Base-by-base conservation (phyloP, 306 rosid species). In the Dicorynia guianensis region DNA sequence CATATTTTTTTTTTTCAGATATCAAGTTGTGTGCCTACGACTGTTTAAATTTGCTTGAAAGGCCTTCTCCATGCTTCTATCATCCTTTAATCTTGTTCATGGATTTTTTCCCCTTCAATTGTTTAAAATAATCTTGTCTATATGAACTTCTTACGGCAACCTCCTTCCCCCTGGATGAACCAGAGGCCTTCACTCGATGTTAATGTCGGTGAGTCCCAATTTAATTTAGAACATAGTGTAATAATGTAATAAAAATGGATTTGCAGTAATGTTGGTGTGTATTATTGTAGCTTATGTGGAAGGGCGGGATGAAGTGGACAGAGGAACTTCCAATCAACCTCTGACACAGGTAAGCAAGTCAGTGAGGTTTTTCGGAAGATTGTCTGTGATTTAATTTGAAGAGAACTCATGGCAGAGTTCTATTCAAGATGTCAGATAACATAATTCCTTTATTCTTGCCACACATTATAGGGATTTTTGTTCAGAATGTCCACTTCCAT, bases 111-210 rank as follows among this genome's bases (percentile, higher is more conserved):
- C 49, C 43, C 8, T 36, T 61, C 19, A 15, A 57, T 43, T 49
- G 43, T 58, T 53, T 58, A 34, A 38, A 65, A 72, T 55, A 78
- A 74, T 69, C 11, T 61, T 67, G 35, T 71, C 53, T 62, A 44
- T 71, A 44, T 81, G 39, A 74, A 76, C 72, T 54, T 81, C 46
- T 44, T 77, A 69, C 96, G 90, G 99, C 98, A 84, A 87, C 91
- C 98, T 75, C 89, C 98, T 66, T 90, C 98, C 76, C 80, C 94
- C 52, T 96, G 99, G 99, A 96, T 89, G 93, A 88, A 76, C 87
- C 96, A 63, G 75, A 88, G 98, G 78, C 84, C 96, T 74, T 75
- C 99, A 67, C 97, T 96, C 49, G 99, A 96, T 86, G 99, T 96
- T 82, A 96, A 96, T 72, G 87, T 96, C 79, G 99, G 99, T 96